phyloP scores from a whole-genome alignment of 495 filamentous ascomycete species.

The Hypoxylon intermedium region DNA sequence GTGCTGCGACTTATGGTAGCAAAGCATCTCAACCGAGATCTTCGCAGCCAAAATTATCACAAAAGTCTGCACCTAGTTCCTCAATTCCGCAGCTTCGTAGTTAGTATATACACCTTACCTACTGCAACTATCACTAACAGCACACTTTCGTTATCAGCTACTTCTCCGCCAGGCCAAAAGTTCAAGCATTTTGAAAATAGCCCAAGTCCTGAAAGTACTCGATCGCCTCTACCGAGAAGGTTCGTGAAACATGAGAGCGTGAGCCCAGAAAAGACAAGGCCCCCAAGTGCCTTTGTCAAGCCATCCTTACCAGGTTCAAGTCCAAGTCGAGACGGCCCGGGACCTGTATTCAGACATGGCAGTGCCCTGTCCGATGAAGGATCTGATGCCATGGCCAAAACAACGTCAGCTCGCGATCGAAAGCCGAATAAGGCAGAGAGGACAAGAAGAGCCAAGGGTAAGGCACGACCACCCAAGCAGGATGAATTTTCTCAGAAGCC shows the following conservation, averaged over 20 bases:
- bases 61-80: conserved; percentile 17
- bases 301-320: conserved; percentile 9
- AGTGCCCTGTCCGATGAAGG: conserved; percentile 5
- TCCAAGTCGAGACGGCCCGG: conserved; percentile 3
- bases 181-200: not conserved
- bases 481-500: conserved; percentile 30
- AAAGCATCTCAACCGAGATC: conserved; percentile 21
- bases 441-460: conserved; percentile 12
- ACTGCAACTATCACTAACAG: conserved; percentile 5
- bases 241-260: conserved; percentile 17
- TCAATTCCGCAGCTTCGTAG: conserved; percentile 6
- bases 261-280: conserved; percentile 13
- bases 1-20: conserved; percentile 18
- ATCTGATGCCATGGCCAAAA: not conserved
- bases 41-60: conserved; percentile 25
- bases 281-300: conserved; percentile 7
- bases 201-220: conserved; percentile 9
- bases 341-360: not conserved
- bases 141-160: conserved; percentile 7
- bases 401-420: not conserved
- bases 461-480: conserved; percentile 4
- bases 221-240: not conserved
- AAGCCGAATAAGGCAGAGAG: not conserved
- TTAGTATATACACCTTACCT: conserved; percentile 2
- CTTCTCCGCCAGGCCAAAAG: not conserved